phyloP scores from a whole-genome alignment of 306 rosid genomes.

The Aeschynomene evenia region DNA sequence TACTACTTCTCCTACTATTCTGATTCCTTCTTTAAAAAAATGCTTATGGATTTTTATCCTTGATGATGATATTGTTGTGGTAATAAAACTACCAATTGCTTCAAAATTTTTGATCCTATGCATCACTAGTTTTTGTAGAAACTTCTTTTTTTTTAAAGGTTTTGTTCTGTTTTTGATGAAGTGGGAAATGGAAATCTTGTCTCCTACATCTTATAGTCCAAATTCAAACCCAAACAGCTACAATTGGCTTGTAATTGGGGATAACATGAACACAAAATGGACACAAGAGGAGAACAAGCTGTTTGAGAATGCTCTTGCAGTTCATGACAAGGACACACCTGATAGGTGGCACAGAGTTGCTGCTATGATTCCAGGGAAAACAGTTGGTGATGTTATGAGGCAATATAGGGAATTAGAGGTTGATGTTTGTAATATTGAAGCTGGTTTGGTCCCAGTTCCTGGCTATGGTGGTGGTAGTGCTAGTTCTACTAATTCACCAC shows the following conservation, averaged over 20 bases:
- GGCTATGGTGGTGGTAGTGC: constrained; percentile 40
- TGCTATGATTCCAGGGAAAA: constrained; percentile 77
- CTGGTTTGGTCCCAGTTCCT: constrained; percentile 80
- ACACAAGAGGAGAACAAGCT: constrained; percentile 76
- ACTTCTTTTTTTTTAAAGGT: no score
- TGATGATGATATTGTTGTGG: constrained; percentile 37
- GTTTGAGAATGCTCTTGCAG: constrained; percentile 91
- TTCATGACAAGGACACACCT: constrained; percentile 66
- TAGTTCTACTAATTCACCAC: constrained; percentile 31
- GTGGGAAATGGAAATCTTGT: constrained; percentile 64
- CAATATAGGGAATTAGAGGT: constrained; percentile 71
- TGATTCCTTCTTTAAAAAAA: constrained; percentile 56
- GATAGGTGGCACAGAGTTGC: constrained; percentile 93
- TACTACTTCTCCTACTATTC: constrained; percentile 62
- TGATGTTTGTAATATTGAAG: constrained; percentile 83
- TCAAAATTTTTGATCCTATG: constrained; percentile 35
- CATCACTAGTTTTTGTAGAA: constrained; percentile 7
- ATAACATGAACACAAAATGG: constrained; percentile 58
- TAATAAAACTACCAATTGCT: constrained; percentile 41
- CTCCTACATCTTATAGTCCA: constrained; percentile 52
- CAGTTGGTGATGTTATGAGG: constrained; percentile 59
- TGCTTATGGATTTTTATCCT: constrained; percentile 55
- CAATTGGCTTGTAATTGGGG: constrained; percentile 53
- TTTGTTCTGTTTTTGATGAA: constrained; percentile 41
- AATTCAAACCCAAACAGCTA: constrained; percentile 18